Evolutionary conservation across 495 filamentous ascomycete genomes (phyloP), one percentile per base, ranked within the genome.

Genomic region (Aspergillus hancockii): DNA sequence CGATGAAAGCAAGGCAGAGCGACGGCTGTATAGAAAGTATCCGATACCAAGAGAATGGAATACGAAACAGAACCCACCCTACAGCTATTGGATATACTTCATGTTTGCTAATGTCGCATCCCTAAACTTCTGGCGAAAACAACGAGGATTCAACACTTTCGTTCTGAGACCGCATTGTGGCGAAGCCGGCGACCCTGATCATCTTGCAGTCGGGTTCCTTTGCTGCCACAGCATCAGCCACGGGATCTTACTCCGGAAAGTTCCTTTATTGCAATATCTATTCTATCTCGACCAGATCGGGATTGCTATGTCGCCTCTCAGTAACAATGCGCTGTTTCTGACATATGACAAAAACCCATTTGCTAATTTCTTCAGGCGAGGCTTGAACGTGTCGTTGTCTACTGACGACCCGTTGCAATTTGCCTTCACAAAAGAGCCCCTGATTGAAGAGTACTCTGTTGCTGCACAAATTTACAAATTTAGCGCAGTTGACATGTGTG

Each of bases 21-120:
- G 93, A 16, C 86, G 94, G 25, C 80, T 97, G 14, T 96, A 91
- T 71, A 88, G 85, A 61, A 98, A 98, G 70, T 98, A 95, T 55
- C 95, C 95, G 7, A 85, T 93, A 8, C 93, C 94, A 2, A 88
- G 83, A 49, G 83, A 86, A 54, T 98, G 94, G 94, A 83, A 87
- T 60, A 88, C 90, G 18, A 92, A 88, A 66, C 91, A 98, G 67
- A 98, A 98, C 70, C 95, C 94, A 23, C 94, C 95, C 2, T 98
- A 98, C 75, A 97, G 88, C 70, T 98, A 98, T 74, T 98, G 94
- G 94, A 87, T 98, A 62, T 98, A 98, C 75, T 93, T 96, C 68
- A 84, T 98, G 54, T 98, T 92, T 67, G 85, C 95, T 41, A 98
- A 98, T 71, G 91, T 96, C 70, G 84, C 89, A 1, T 96, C 94